Evolutionary conservation across 106 monocot genomes (phyloP), one percentile per base, ranked within the genome.

Genomic region (Alisma plantagoaquatica): DNA sequence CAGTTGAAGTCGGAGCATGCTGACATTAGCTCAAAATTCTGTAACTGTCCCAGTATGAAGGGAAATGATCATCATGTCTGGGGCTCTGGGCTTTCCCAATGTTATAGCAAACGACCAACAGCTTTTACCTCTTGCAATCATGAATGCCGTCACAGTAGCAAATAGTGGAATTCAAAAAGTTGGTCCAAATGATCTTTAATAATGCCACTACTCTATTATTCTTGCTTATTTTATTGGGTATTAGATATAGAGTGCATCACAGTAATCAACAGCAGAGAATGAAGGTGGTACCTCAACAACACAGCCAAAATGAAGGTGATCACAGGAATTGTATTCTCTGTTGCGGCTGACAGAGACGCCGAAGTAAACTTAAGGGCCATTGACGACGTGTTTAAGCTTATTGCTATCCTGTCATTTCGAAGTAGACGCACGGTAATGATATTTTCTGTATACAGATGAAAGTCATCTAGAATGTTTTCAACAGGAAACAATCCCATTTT

Each of bases 231-330:
- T 7, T 14, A 38, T 38, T 38, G 5, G 9, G 14, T 7, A 38
- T 7, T 38, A 38, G 14, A 38, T 38, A 14, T 7, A 38, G 35
- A 38, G 35, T 38, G 5, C 14, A 7, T 14, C 35, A 38, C n/a
- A 4, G 10, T 24, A n/a, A n/a, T n/a, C n/a, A n/a, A n/a, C n/a
- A n/a, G n/a, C n/a, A n/a, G n/a, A n/a, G n/a, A n/a, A n/a, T n/a
- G n/a, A n/a, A n/a, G n/a, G n/a, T n/a, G n/a, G 25, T 53, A 53
- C 52, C 52, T 29, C 10, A 53, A n/a, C 2, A 53, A 10, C 1
- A 53, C 28, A 3, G 52, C 52, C 11, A 53, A 19, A 14, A 53
- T 3, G 52, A 53, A 53, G 2, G 52, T 53, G 29, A 53, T 14
- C 26, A 29, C 52, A 3, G 52, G 52, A 0, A 53, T 1, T 25